Base-by-base conservation (phyloP, 2,329 filamentous ascomycete genomes). In the Nannizzia gypsea region DNA sequence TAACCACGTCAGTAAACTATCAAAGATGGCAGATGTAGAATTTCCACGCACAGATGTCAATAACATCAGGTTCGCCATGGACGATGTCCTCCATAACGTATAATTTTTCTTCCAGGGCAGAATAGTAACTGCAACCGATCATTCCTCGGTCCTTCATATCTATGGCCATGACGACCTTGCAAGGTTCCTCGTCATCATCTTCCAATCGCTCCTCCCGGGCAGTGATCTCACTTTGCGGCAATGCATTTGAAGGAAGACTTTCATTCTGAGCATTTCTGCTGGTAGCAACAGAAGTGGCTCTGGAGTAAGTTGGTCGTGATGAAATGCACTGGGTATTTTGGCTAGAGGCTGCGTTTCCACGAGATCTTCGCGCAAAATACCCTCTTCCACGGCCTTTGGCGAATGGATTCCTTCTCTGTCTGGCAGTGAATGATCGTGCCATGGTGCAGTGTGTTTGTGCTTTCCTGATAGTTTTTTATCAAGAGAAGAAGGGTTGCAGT, bases 61-160 rank as follows among this genome's bases (percentile, higher is more conserved):
- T 75, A 11, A 86, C 75, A 38, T 89, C 84, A n/a, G 83, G 70
- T n/a, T 83, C 84, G 3, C 85, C 86, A 64, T 83, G 78, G 15
- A 82, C 78, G 8, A 89, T 79, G 65, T 96, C 91, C 68, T 92
- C 85, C 69, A 95, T 84, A 48, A 96, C 78, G 61, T 82, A 86
- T 2, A 96, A 72, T 38, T 79, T 83, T 67, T 88, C 85, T 42
- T 90, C 83, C 26, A 80, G 75, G 4, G 85, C 84, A 54, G 86
- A 77, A 69, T 92, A 96, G 69, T 92, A 95, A 52, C 89, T 86
- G 70, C 90, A 96, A 0, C 92, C 92, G 17, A 96, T 78, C 0
- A 81, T 84, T 0, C 82, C 84, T 31, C 82, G 80, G n/a, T 85
- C 81, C 63, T 81, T 83, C 70, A 92, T 78, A 61, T 95, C 85